A percentile compares a stretch with the other conserved stretches of the same genome.
Conservation (phyloP, 2,329 filamentous ascomycete species). For the Alternaria longipes region DNA sequence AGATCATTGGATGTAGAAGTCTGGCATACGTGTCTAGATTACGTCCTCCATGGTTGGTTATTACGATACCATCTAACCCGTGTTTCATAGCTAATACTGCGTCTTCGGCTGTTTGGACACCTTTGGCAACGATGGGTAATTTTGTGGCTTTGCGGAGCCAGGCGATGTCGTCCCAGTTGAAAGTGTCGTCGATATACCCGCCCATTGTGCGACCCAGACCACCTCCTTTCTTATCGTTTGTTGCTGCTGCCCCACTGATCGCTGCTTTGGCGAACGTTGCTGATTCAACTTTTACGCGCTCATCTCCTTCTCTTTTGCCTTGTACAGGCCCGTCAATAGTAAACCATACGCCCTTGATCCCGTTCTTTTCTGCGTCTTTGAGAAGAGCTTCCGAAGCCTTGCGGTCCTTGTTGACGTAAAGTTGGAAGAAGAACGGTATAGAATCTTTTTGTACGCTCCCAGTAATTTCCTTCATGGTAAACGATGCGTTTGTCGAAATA, state of each 20-base stretch:
- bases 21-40: background rate
- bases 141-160: constrained; percentile 49
- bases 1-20: background rate
- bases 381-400: constrained; percentile 21
- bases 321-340: constrained; percentile 38
- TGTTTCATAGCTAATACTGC: background rate
- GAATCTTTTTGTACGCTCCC: constrained; percentile 7
- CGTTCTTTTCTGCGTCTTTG: constrained; percentile 26
- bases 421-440: constrained; percentile 36
- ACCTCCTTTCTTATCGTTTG: constrained; percentile 64
- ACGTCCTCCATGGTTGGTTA: background rate
- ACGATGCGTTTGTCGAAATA: constrained; percentile 29
- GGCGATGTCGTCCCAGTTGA: constrained; percentile 47
- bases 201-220: constrained; percentile 67
- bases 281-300: constrained; percentile 42
- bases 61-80: constrained; percentile 15
- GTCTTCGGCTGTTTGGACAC: background rate
- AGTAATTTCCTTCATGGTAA: constrained; percentile 34
- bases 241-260: constrained; percentile 60
- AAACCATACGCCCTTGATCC: constrained; percentile 31
- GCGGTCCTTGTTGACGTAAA: constrained; percentile 38
- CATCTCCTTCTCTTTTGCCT: constrained; percentile 38
- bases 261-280: constrained; percentile 30
- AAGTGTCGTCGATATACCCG: constrained; percentile 55
- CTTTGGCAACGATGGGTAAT: constrained; percentile 38